These are phyloP conservation scores for Beauveria asiatica DNA, from an alignment of 2,329 filamentous ascomycete species.

Conservation along the genomic window DNA sequence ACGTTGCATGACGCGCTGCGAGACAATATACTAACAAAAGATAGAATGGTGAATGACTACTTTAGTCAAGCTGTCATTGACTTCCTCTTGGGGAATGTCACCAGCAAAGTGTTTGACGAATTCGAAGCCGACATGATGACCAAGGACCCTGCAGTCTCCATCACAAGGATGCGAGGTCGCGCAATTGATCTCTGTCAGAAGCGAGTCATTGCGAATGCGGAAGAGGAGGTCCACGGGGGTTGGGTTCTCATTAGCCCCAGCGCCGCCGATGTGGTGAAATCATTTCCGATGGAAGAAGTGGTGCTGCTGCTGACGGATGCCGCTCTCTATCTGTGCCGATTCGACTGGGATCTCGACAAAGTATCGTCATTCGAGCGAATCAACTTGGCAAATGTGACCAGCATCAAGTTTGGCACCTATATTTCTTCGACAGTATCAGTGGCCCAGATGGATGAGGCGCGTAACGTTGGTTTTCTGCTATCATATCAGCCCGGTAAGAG, in stretches of 20 bases:
- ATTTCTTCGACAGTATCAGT: slow-evolving; percentile 80
- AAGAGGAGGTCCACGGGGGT: slow-evolving; percentile 77
- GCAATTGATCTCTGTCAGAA: slow-evolving; percentile 85
- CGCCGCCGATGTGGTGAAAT: slow-evolving; percentile 57
- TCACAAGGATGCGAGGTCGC: slow-evolving; percentile 73
- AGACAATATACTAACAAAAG: neutral
- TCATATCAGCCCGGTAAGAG: slow-evolving; percentile 64
- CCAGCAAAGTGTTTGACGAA: slow-evolving; percentile 78
- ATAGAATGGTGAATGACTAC: slow-evolving; percentile 94
- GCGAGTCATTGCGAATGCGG: slow-evolving; percentile 74
- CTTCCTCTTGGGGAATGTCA: slow-evolving; percentile 84
- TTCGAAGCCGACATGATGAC: slow-evolving; percentile 93
- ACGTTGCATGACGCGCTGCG: slow-evolving; percentile 20
- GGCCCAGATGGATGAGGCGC: slow-evolving; percentile 64
- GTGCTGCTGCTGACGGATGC: slow-evolving; percentile 79
- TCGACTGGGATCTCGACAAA: slow-evolving; percentile 94
- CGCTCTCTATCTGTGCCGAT: slow-evolving; percentile 80
- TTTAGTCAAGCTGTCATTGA: slow-evolving; percentile 94
- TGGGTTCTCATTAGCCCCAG: slow-evolving; percentile 82
- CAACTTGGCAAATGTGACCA: slow-evolving; percentile 62
- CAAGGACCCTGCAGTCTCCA: slow-evolving; percentile 81
- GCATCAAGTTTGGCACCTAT: slow-evolving; percentile 75
- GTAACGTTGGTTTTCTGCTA: slow-evolving; percentile 78
- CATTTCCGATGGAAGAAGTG: slow-evolving; percentile 76
- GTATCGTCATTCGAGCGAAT: slow-evolving; percentile 86